phyloP scores from a whole-genome alignment of 371 early-diverging fungal genomes.

The Entomophthora muscae region DNA sequence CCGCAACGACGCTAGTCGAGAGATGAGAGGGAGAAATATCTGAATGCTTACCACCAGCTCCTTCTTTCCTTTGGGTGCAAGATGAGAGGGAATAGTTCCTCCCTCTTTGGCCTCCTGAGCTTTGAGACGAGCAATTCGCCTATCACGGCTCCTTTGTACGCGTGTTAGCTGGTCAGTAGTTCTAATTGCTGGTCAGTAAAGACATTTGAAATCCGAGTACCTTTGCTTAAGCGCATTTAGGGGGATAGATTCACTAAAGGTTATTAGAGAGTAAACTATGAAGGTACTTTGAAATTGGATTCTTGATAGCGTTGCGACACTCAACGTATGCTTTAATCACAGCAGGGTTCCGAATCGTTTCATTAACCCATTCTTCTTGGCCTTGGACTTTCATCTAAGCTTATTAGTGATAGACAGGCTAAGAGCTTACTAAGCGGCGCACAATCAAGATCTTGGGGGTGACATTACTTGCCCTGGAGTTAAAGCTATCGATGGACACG shows the following conservation, averaged over 20 bases:
- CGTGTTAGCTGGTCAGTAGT: neutral
- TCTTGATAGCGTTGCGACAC: conserved; percentile 65
- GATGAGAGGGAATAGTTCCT: conserved; percentile 10
- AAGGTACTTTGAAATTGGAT: conserved; percentile 36
- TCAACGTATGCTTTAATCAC: conserved; percentile 81
- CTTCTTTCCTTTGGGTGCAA: conserved; percentile 27
- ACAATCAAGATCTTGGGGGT: conserved; percentile 45
- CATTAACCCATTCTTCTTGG: conserved; percentile 50
- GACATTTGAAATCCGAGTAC: neutral
- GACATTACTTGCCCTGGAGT: conserved; percentile 27
- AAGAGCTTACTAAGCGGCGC: conserved; percentile 28
- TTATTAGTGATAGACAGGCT: neutral
- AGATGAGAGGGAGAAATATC: neutral
- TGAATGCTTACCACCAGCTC: conserved; percentile 24
- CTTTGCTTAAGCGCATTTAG: neutral
- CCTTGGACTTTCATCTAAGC: conserved; percentile 23
- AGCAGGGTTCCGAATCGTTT: conserved; percentile 58
- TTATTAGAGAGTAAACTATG: conserved; percentile 9
- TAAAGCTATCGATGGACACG: conserved; percentile 32
- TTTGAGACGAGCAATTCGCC: neutral
- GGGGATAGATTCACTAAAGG: conserved; percentile 1
- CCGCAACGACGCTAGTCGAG: conserved; percentile 42
- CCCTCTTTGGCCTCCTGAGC: conserved; percentile 15
- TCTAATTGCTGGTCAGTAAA: neutral
- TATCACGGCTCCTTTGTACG: neutral